phyloP scores from a whole-genome alignment of 495 filamentous ascomycete genomes.

The Neurospora sp. region DNA sequence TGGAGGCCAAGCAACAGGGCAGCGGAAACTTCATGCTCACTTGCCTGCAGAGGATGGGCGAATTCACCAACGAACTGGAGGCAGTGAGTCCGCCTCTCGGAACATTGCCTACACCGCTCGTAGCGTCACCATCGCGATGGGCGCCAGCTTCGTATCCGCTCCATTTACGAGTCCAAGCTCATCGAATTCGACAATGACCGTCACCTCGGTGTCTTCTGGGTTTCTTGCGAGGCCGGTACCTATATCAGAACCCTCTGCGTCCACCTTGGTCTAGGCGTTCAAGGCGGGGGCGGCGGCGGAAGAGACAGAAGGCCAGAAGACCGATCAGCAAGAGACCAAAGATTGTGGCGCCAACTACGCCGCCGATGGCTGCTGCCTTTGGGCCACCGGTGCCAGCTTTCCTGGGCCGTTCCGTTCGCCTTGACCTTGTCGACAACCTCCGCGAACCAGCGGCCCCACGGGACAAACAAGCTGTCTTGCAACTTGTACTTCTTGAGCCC shows the following conservation, averaged over 20 bases:
- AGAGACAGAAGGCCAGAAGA: no score
- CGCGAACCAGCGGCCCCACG: neutral
- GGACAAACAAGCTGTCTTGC: neutral
- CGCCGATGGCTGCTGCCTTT: no score
- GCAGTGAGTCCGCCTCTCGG: conserved; percentile 7
- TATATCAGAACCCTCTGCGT: conserved; percentile 66
- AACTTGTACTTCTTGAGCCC: neutral
- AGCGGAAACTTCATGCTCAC: neutral
- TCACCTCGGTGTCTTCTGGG: conserved; percentile 98
- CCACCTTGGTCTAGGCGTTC: conserved; percentile 52
- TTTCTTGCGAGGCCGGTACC: conserved; percentile 94
- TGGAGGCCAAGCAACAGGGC: neutral
- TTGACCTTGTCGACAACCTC: neutral
- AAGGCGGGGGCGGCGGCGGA: no score
- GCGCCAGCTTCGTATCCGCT: conserved; percentile 2
- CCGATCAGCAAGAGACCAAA: no score
- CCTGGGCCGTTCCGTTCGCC: neutral
- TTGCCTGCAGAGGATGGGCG: neutral
- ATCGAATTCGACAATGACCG: conserved; percentile 96
- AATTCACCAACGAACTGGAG: neutral
- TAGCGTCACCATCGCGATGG: conserved; percentile 34
- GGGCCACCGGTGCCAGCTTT: neutral
- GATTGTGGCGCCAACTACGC: no score
- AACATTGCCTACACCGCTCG: conserved; percentile 35
- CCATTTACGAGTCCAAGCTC: conserved; percentile 83